A percentile compares a stretch with the other conserved stretches of the same genome.
Evolutionary conservation across 2,329 filamentous ascomycete genomes (phyloP).

Genomic region (Hypoxylon sp.): DNA sequence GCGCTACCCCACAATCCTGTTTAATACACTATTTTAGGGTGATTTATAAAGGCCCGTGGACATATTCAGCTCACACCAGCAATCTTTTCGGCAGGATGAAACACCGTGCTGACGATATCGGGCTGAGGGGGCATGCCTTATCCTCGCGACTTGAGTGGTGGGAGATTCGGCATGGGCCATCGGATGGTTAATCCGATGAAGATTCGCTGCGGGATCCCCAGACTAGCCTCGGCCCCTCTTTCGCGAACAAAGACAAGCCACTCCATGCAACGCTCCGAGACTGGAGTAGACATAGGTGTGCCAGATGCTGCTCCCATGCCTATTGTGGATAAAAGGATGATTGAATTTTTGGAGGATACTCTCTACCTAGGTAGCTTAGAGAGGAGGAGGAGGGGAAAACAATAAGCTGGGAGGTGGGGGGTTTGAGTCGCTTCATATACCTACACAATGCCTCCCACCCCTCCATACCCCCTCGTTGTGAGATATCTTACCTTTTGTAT

Average conservation of each 20-base stretch:
- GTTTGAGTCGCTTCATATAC: background rate
- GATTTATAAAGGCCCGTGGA: background rate
- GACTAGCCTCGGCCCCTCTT: constrained; percentile 37
- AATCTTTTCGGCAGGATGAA: constrained; percentile 38
- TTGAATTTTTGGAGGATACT: constrained; percentile 11
- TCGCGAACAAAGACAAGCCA: constrained; percentile 16
- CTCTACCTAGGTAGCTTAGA: constrained; percentile 3
- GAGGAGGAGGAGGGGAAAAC: constrained; percentile 5
- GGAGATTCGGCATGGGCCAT: constrained; percentile 51
- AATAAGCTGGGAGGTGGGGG: constrained; percentile 25
- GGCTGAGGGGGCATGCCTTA: constrained; percentile 23
- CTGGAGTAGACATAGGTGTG: constrained; percentile 3
- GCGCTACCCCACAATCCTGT: constrained; percentile 13
- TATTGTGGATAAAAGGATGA: constrained; percentile 33
- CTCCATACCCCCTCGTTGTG: constrained; percentile 31
- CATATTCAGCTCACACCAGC: constrained; percentile 12
- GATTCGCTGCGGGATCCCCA: background rate
- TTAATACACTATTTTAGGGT: background rate
- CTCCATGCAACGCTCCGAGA: constrained; percentile 24
- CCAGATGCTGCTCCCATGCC: constrained; percentile 10
- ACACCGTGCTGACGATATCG: constrained; percentile 32
- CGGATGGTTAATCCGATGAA: constrained; percentile 43
- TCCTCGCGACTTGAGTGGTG: constrained; percentile 52
- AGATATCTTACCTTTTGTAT: constrained; percentile 6
- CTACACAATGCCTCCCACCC: constrained; percentile 29